phyloP scores from a whole-genome alignment of 2,329 filamentous ascomycete species.

The Moelleriella libera region DNA sequence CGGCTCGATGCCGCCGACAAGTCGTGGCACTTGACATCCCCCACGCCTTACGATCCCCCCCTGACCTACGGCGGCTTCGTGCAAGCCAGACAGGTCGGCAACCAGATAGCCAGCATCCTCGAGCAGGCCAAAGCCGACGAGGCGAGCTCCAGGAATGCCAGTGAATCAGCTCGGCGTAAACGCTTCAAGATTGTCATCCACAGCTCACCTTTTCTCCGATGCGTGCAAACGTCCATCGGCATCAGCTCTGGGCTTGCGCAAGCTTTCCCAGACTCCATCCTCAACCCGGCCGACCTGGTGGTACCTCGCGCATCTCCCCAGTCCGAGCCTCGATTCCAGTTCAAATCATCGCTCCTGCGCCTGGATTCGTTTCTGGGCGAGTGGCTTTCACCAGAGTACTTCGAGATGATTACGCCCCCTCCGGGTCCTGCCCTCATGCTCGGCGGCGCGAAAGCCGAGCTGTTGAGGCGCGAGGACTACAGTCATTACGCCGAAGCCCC shows the following conservation, averaged over 20 bases:
- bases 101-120: conserved; percentile 65
- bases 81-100: conserved; percentile 69
- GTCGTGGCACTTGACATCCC: conserved; percentile 85
- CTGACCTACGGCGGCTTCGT: conserved; percentile 90
- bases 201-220: conserved; percentile 85
- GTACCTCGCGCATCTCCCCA: conserved; percentile 16
- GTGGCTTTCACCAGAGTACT: conserved; percentile 90
- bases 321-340: conserved; percentile 11
- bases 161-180: conserved; percentile 26
- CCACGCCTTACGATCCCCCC: conserved; percentile 89
- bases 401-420: conserved; percentile 79
- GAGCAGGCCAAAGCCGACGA: conserved; percentile 35
- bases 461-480: conserved; percentile 64
- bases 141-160: conserved; percentile 14
- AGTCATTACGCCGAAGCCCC: conserved; percentile 24
- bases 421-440: conserved; percentile 80
- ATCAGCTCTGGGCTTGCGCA: conserved; percentile 76
- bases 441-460: conserved; percentile 72
- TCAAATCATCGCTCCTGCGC: conserved; percentile 52
- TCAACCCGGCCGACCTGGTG: conserved; percentile 19
- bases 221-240: conserved; percentile 80
- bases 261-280: conserved; percentile 17
- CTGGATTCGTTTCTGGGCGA: conserved; percentile 90
- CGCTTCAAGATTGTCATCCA: conserved; percentile 75
- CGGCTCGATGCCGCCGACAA: conserved; percentile 90